Conservation (phyloP, 2,329 filamentous ascomycete genomes). For the Piedraia hortae region DNA sequence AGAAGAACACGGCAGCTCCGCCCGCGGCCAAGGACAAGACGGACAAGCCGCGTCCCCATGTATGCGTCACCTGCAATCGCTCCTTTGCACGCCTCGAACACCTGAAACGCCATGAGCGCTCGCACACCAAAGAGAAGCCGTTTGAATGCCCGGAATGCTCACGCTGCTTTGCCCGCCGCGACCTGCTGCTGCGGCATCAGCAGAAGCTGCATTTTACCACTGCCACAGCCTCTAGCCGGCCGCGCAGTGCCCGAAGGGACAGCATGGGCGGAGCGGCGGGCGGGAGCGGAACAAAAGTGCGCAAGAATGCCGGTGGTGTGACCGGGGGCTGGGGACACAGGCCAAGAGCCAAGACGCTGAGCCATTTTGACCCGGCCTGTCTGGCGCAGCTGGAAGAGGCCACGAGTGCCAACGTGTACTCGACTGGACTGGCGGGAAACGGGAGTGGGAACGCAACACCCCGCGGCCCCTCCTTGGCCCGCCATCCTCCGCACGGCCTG, state of each 20-base stretch:
- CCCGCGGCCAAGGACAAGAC: too few species aligned
- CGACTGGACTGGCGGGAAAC: conserved; percentile 27
- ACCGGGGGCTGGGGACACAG: conserved; percentile 20
- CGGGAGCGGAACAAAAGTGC: conserved; percentile 39
- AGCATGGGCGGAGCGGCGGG: conserved; percentile 49
- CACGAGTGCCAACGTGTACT: conserved; percentile 4
- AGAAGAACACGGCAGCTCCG: too few species aligned
- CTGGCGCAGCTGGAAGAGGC: conserved; percentile 24
- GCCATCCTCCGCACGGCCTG: conserved; percentile 38
- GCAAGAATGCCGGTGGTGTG: conserved; percentile 42
- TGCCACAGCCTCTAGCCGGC: conserved; percentile 53
- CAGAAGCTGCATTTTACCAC: conserved; percentile 93
- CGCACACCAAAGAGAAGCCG: conserved; percentile 96
- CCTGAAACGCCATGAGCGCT: conserved; percentile 86
- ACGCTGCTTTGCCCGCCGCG: conserved; percentile 78
- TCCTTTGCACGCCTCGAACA: conserved; percentile 91
- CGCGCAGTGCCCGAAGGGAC: conserved; percentile 59
- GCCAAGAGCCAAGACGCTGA: conserved; percentile 87
- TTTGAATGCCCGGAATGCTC: conserved; percentile 92
- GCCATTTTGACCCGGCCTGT: conserved; percentile 56
- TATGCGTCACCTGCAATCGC: conserved; percentile 70
- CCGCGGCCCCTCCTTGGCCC: too few species aligned
- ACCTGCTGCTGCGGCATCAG: conserved; percentile 78
- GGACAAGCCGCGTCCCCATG: conserved; percentile 86
- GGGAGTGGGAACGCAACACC: conserved; percentile 31